Base-by-base conservation (phyloP, 495 filamentous ascomycete genomes). In the Daldinia loculata region DNA sequence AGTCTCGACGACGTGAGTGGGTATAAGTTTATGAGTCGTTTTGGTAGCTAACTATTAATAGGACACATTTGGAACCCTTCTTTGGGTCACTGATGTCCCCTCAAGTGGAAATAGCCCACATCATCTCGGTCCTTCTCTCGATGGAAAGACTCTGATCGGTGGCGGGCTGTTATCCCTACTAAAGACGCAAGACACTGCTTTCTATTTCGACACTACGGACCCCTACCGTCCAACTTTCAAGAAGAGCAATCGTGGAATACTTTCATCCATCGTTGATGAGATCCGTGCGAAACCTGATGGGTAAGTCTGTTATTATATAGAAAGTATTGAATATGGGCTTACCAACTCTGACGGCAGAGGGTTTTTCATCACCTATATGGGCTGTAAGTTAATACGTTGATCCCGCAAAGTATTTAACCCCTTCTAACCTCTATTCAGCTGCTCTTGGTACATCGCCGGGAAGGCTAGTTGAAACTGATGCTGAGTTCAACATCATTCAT, bases 211-310 rank as follows among this genome's bases (percentile, higher is more conserved):
- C 66, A 81, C 81, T 56, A 79, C 82, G 43, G 79, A 89, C 75
- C 86, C 86, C 0, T 90, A 89, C 65, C 80, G 82, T 5, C 87
- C 88, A 19, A 82, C 77, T 61, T 90, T 88, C 79, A 76, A 81
- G 70, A 87, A 88, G 76, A 86, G 83, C 75, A 88, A 90, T 76
- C 82, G 86, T 27, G 87, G 76, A 22, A 63, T 88, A 29, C 80
- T 89, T 9, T 78, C 81, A 7, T 88, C 88, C 15, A 87, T 90
- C 65, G 84, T 85, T 2, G 88, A 90, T 76, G 88, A 90, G 78
- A 87, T 90, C 64, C 83, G 85, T 15, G 87, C 88, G 14, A 90
- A 89, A 74, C 88, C 88, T n/a, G 87, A 87, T 51, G 88, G 87
- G 78, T 80, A 76, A 59, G 75, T 32, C 57, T 22, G 3, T 26